Percentiles rank a stretch among this genome's conserved stretches.
These are phyloP conservation scores for Eucalyptus cloeziana DNA, from an alignment of 345 rosid genomes.

Conservation along the genomic window DNA sequence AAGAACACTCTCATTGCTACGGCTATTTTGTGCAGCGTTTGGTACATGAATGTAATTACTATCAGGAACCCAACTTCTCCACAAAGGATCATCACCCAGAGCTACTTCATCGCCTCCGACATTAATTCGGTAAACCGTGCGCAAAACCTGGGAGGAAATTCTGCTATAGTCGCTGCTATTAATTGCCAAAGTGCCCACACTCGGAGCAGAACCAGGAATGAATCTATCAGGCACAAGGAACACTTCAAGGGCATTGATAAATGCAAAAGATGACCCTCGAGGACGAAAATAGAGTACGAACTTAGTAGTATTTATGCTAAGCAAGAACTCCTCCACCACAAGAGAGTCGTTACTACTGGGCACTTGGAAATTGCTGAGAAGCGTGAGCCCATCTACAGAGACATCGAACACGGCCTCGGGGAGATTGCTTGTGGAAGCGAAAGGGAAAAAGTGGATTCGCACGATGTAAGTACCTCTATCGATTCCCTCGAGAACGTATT, in stretches of 20 bases:
- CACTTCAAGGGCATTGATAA: slow-evolving; percentile 59
- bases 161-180: neutral
- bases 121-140: slow-evolving; percentile 20
- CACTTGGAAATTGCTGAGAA: slow-evolving; percentile 11
- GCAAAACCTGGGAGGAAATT: slow-evolving; percentile 7
- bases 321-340: slow-evolving; percentile 34
- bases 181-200: neutral
- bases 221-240: slow-evolving; percentile 24
- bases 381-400: slow-evolving; percentile 12
- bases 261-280: slow-evolving; percentile 22
- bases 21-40: neutral
- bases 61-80: slow-evolving; percentile 37
- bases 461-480: slow-evolving; percentile 19
- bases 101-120: slow-evolving; percentile 21
- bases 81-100: slow-evolving; percentile 7
- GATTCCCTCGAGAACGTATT: slow-evolving; percentile 9
- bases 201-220: neutral
- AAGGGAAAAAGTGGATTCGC: slow-evolving; percentile 30
- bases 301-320: neutral
- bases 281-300: slow-evolving; percentile 31
- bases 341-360: neutral
- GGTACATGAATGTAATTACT: neutral
- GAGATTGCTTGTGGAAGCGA: slow-evolving; percentile 4
- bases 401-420: slow-evolving; percentile 22
- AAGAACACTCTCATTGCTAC: accelerated